These are phyloP conservation scores for Skeletonema potamos DNA, from an alignment of 108 stramenopile genomes.

Conservation along the genomic window DNA sequence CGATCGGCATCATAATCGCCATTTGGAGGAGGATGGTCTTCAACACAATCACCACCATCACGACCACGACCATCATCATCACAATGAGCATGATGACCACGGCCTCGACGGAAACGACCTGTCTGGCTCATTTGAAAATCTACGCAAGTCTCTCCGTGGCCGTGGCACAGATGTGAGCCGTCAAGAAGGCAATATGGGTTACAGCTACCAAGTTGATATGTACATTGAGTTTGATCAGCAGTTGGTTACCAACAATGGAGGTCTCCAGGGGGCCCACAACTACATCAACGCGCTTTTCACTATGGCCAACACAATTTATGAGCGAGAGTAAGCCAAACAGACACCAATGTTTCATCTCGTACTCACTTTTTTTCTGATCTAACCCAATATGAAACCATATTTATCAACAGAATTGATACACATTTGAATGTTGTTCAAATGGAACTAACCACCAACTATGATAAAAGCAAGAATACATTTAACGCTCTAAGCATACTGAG, in stretches of 20 bases:
- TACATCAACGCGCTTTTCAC: constrained; percentile 36
- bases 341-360: not conserved
- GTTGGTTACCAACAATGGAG: constrained; percentile 13
- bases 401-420: constrained; percentile 8
- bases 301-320: constrained; percentile 34
- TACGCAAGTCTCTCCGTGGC: not conserved
- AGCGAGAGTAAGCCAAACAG: constrained; percentile 13
- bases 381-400: not conserved
- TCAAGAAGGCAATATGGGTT: not conserved
- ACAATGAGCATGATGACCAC: not conserved
- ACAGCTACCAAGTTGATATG: constrained; percentile 4
- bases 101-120: not conserved
- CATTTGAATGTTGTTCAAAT: constrained; percentile 28
- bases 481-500: constrained; percentile 20
- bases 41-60: not conserved
- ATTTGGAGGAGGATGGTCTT: constrained; percentile 1
- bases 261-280: not conserved
- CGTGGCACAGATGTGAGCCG: not conserved
- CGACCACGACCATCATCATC: not conserved
- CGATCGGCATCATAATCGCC: not conserved
- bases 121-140: not conserved
- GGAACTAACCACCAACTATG: not conserved
- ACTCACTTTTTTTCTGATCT: not conserved
- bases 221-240: constrained; percentile 7
- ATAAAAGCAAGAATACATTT: not conserved